phyloP scores from a whole-genome alignment of 768 basidiomycete species.

The Mycena vitilis region DNA sequence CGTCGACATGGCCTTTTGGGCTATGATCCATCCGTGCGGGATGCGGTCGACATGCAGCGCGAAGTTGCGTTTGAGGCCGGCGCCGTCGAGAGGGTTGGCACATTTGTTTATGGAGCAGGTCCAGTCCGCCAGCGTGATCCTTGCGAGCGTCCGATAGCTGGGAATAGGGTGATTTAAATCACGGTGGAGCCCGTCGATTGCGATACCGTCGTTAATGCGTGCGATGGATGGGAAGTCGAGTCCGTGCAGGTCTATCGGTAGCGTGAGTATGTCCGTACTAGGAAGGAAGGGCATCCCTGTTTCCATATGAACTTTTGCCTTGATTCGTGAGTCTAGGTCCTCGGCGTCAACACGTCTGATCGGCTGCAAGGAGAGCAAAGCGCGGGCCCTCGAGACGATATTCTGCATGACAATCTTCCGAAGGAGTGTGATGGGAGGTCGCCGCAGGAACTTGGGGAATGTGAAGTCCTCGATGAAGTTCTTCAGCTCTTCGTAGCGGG shows the following conservation, averaged over 20 bases:
- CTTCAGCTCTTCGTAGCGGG: constrained; percentile 25
- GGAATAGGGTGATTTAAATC: constrained; percentile 43
- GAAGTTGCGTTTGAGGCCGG: constrained; percentile 4
- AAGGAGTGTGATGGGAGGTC: constrained; percentile 37
- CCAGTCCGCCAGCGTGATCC: constrained; percentile 32
- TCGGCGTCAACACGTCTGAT: constrained; percentile 32
- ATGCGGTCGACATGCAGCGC: neutral
- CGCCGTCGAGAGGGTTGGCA: constrained; percentile 16
- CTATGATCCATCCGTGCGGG: constrained; percentile 17
- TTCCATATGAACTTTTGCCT: constrained; percentile 32
- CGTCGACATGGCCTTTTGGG: neutral
- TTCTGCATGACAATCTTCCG: constrained; percentile 39
- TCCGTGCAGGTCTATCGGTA: constrained; percentile 31
- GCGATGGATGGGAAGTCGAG: constrained; percentile 41
- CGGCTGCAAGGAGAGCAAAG: constrained; percentile 41
- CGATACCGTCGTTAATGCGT: constrained; percentile 36
- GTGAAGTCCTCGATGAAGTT: constrained; percentile 38
- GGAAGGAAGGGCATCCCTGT: constrained; percentile 41
- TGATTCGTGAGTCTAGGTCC: constrained; percentile 33
- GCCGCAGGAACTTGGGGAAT: constrained; percentile 35
- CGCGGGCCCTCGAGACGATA: constrained; percentile 33
- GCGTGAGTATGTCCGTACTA: constrained; percentile 15
- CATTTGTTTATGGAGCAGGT: constrained; percentile 22
- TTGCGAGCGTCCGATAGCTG: constrained; percentile 21
- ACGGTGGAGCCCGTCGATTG: constrained; percentile 34